Evolutionary conservation across 352 stramenopile species (phyloP), one percentile per base, ranked within the genome.

Genomic region (Phytophthora pseudosyringae): DNA sequence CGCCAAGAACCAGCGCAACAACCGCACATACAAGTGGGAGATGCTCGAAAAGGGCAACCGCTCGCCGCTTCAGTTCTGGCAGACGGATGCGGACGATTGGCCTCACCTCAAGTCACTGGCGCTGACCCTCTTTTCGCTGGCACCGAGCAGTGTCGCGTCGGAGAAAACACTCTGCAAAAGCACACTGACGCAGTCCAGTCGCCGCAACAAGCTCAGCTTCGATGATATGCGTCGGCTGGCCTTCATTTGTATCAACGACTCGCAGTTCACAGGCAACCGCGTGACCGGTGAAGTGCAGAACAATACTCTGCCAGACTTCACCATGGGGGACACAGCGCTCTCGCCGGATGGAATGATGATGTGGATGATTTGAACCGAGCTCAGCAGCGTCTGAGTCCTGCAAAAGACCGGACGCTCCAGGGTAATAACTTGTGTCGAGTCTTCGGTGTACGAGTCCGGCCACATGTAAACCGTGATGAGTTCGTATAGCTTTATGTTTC

Each of bases 311-410:
- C 79, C 84, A 7, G 84, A 93, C 69, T 91, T 91, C 45, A 83
- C 73, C 3, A 86, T 91, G 69, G 79, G 75, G 10, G 82, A 91
- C 44, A 75, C 84, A 16, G 80, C 76, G 3, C 67, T 93, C 11
- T 93, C 81, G 1, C 78, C 83, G 2, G 84, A 93, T 25, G 84
- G 82, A 28, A 91, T 93, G 84, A 93, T 91, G 81, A 91, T 93
- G 82, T 93, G 84, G 84, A 93, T 93, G 84, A 93, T 93, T 52
- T 93, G 47, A 80, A 53, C 26, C 16, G 12, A 50, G 4, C 1
- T 53, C 6, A 52, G 16, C 7, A 48, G 15, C 21, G 21, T 21
- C 21, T 21, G 2, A 21, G 21, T 21, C 21, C 28, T 25, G 15
- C 48, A 8, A 58, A 35, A 44, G 13, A 7, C 21, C 26, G 41